Evolutionary conservation across 164 flowering plant genomes (phyloP).

Genomic region (Saururus chinensis): DNA sequence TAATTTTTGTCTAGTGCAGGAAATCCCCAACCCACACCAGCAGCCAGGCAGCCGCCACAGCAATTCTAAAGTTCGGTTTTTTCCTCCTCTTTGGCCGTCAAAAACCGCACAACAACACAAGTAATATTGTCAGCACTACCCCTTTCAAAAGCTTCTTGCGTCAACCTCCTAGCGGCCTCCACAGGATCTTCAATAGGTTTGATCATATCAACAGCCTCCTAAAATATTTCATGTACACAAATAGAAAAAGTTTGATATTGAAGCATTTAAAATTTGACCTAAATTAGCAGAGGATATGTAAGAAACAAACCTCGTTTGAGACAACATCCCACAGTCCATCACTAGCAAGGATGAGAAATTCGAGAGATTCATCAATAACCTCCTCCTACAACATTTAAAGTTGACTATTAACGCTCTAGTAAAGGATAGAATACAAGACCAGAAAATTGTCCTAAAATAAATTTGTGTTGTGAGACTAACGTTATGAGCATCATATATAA

Average conservation of each 20-base stretch:
- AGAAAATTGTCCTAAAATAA: neutral
- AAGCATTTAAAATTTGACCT: neutral
- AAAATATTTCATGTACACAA: constrained; percentile 7
- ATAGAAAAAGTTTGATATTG: neutral
- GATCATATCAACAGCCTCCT: constrained; percentile 87
- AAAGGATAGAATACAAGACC: neutral
- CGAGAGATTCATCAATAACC: constrained; percentile 72
- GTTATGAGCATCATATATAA: too few relatives aligned
- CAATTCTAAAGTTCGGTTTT: neutral
- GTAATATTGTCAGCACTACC: constrained; percentile 96
- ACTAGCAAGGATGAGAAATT: constrained; percentile 93
- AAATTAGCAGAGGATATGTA: neutral
- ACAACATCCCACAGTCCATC: constrained; percentile 98
- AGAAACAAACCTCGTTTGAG: constrained; percentile 58
- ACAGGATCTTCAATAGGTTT: constrained; percentile 70
- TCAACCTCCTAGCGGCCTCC: constrained; percentile 67
- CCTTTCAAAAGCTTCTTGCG: constrained; percentile 81
- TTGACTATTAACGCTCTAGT: neutral
- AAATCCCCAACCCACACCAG: neutral
- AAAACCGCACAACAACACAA: constrained; percentile 85
- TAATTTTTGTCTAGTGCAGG: neutral
- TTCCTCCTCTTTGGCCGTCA: constrained; percentile 25
- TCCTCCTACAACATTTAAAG: constrained; percentile 51
- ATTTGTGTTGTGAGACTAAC: too few relatives aligned
- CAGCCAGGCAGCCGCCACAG: neutral